A percentile compares a stretch with the other conserved stretches of the same genome.
Evolutionary conservation across 768 basidiomycete genomes (phyloP).

Genomic region (Epithele typhae): DNA sequence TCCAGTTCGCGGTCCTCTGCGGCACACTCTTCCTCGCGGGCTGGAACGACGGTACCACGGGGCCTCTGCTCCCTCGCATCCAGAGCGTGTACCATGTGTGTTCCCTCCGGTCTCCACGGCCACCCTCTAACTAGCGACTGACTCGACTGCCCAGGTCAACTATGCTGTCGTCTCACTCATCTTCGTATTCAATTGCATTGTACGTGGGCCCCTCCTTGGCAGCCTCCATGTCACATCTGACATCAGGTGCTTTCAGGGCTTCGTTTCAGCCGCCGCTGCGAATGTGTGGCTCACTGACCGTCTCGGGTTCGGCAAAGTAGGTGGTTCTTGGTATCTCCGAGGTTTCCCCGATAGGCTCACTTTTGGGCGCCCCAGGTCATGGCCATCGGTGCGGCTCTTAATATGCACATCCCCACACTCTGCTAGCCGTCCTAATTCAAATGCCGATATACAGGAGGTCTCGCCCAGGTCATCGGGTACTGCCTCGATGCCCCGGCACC

Average conservation of each 20-base stretch:
- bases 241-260: slow-evolving; percentile 36
- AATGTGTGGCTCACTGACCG: slow-evolving; percentile 45
- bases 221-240: not conserved
- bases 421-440: no score
- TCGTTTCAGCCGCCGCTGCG: slow-evolving; percentile 39
- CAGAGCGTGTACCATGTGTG: slow-evolving; percentile 50
- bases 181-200: slow-evolving; percentile 48
- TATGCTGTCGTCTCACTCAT: slow-evolving; percentile 57
- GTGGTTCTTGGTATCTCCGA: not conserved
- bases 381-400: slow-evolving; percentile 31
- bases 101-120: no score
- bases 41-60: slow-evolving; percentile 76
- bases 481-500: slow-evolving; percentile 49
- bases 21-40: slow-evolving; percentile 59
- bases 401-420: no score
- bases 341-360: not conserved
- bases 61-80: slow-evolving; percentile 71
- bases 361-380: slow-evolving; percentile 29
- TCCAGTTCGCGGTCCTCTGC: slow-evolving; percentile 55
- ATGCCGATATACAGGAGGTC: slow-evolving; percentile 34
- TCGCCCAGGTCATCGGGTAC: slow-evolving; percentile 51
- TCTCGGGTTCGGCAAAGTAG: slow-evolving; percentile 45
- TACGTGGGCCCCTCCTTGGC: slow-evolving; percentile 18
- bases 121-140: no score
- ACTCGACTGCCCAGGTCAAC: slow-evolving; percentile 33